Conservation (phyloP, 345 rosid genomes). For the Reutealis trisperma region DNA sequence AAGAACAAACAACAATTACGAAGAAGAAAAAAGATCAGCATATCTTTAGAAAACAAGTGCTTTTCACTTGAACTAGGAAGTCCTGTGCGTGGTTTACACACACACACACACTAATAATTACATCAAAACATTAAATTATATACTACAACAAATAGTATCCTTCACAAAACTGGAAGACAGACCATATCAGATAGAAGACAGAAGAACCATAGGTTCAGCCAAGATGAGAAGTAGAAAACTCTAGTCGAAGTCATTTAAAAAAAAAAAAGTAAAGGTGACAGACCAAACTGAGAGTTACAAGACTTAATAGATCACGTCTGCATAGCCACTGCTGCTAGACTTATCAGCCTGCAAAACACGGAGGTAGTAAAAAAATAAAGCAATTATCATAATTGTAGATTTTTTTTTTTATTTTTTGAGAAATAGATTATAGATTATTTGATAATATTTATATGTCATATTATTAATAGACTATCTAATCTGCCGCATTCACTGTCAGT, state of each 20-base stretch:
- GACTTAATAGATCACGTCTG: conserved; percentile 19
- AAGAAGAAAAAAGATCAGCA: too few species aligned
- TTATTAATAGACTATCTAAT: background rate
- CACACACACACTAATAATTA: too few species aligned
- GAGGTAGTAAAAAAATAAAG: background rate
- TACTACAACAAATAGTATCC: background rate
- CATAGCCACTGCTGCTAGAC: conserved; percentile 38
- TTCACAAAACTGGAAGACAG: background rate
- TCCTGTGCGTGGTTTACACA: too few species aligned
- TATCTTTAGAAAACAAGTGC: too few species aligned
- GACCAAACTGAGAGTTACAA: background rate
- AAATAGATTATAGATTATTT: background rate
- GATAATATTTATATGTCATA: background rate
- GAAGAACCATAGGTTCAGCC: background rate
- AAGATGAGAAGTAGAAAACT: background rate
- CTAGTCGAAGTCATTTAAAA: background rate
- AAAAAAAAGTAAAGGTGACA: background rate
- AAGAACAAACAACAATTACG: too few species aligned
- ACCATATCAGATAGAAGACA: background rate
- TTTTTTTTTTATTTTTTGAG: too few species aligned
- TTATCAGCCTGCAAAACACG: conserved; percentile 56
- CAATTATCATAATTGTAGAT: background rate
- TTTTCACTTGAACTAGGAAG: too few species aligned
- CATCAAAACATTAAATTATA: too few species aligned
- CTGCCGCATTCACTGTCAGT: background rate